These are phyloP conservation scores for Phytophthora aleatoria DNA, from an alignment of 352 stramenopile genomes.

Conservation along the genomic window DNA sequence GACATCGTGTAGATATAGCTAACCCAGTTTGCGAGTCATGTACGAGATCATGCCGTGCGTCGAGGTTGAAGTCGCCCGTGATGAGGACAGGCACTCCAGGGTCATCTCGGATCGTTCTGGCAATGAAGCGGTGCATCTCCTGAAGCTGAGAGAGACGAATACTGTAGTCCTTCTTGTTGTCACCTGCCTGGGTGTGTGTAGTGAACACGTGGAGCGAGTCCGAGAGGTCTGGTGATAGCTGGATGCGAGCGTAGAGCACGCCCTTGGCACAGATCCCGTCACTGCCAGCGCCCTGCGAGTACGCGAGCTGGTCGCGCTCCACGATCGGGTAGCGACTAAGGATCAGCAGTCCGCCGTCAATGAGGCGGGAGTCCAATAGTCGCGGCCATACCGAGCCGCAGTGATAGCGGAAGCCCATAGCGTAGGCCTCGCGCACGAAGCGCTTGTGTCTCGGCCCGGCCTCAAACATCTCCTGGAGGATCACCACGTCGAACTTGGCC, in stretches of 20 bases:
- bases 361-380: slow-evolving; percentile 55
- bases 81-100: slow-evolving; percentile 65
- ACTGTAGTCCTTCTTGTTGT: slow-evolving; percentile 45
- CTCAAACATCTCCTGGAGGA: slow-evolving; percentile 86
- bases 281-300: slow-evolving; percentile 60
- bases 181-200: slow-evolving; percentile 83
- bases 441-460: slow-evolving; percentile 55
- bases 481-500: slow-evolving; percentile 69
- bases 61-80: slow-evolving; percentile 83
- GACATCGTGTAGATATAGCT: slow-evolving; percentile 44
- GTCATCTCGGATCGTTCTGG: slow-evolving; percentile 49
- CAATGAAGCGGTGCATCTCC: slow-evolving; percentile 72
- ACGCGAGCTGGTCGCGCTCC: slow-evolving; percentile 63
- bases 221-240: slow-evolving; percentile 67
- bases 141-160: slow-evolving; percentile 67
- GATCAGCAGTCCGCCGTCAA: slow-evolving; percentile 80
- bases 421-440: slow-evolving; percentile 57
- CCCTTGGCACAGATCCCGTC: slow-evolving; percentile 80
- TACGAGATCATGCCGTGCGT: slow-evolving; percentile 71
- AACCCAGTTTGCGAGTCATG: slow-evolving; percentile 38
- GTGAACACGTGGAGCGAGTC: slow-evolving; percentile 86
- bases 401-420: slow-evolving; percentile 76
- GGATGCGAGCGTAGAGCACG: slow-evolving; percentile 76
- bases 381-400: slow-evolving; percentile 74
- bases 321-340: slow-evolving; percentile 86